Percentiles rank a stretch among this genome's conserved stretches.
phyloP scores from a whole-genome alignment of 768 basidiomycete genomes.

The Phanerochaete carnosa region DNA sequence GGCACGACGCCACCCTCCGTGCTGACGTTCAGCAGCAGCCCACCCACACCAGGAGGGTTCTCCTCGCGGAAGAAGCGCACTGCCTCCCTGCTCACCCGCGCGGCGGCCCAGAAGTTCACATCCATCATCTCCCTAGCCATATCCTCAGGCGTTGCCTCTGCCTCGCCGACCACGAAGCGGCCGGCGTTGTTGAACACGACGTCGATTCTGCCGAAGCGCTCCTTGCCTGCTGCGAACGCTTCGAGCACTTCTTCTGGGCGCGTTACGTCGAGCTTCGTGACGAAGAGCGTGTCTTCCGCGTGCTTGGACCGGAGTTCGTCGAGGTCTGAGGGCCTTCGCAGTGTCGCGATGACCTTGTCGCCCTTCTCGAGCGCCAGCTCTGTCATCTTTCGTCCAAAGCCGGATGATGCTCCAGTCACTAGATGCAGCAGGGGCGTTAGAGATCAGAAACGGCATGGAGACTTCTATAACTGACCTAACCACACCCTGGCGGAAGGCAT shows the following conservation, averaged over 20 bases:
- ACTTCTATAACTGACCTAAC: too few relatives aligned
- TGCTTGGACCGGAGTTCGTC: slow-evolving; percentile 15
- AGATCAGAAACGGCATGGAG: too few relatives aligned
- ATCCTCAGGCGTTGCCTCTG: slow-evolving; percentile 34
- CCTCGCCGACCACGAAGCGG: slow-evolving; percentile 29
- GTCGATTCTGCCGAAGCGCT: slow-evolving; percentile 41
- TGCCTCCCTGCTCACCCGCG: slow-evolving; percentile 12
- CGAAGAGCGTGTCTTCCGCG: background rate
- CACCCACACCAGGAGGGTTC: slow-evolving; percentile 32
- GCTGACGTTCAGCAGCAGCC: slow-evolving; percentile 6
- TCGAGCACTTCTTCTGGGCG: slow-evolving; percentile 26
- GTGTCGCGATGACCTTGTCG: slow-evolving; percentile 40
- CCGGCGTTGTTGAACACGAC: slow-evolving; percentile 45
- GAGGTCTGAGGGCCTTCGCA: slow-evolving; percentile 29
- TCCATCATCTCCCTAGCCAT: slow-evolving; percentile 36
- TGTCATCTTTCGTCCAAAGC: slow-evolving; percentile 35
- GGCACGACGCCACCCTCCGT: background rate
- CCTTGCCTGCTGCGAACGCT: slow-evolving; percentile 25
- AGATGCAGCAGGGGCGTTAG: too few relatives aligned
- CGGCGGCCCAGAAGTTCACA: slow-evolving; percentile 26
- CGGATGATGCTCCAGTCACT: slow-evolving; percentile 41
- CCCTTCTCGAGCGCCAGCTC: slow-evolving; percentile 34
- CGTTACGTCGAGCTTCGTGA: slow-evolving; percentile 35
- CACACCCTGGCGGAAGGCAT: too few relatives aligned
- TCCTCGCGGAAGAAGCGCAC: slow-evolving; percentile 34